Evolutionary conservation across 192 early-diverging fungal species (phyloP), one percentile per base, ranked within the genome.

Genomic region (Rhizophagus sp.): DNA sequence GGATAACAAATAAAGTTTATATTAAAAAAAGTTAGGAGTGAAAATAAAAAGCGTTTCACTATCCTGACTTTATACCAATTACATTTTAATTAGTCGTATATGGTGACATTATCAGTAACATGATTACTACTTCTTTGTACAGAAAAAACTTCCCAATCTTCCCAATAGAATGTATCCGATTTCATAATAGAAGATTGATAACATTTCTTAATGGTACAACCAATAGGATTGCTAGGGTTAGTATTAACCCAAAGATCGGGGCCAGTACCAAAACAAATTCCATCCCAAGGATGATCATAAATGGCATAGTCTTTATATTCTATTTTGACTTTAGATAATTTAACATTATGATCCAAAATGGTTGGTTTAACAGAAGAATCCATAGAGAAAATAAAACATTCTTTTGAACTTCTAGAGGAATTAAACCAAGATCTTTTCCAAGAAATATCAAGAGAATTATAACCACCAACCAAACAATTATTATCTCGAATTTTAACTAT

Each of bases 281-380:
- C 74, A 76, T 76, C 34, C 61, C 25, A 62, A 17, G 74, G 74
- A 76, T 76, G 74, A 76, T 76, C 74, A 62, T 63, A 62, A 19
- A 62, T 27, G 11, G 57, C 62, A 15, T 3, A 44, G 10, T 64
- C 0, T 10, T n/a, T 41, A 22, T 70, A 22, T 41, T 70, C 68
- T 22, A 41, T 8, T n/a, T n/a, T 5, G n/a, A 70, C 34, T 3
- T 24, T 10, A 70, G 22, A 10, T 44, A 22, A 41, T 70, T 44
- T 44, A 3, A 19, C n/a, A 24, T 44, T n/a, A 22, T 70, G 9
- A 33, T 69, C 68, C 7, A 70, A 11, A 10, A 10, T 41, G 4
- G 27, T 67, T 70, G 30, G 1, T 1, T 39, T 70, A 22, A 3
- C n/a, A 25, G 19, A 10, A 44, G 19, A n/a, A 41, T 39, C 68